Percentiles rank a stretch among this genome's conserved stretches.
phyloP scores from a whole-genome alignment of 2,329 filamentous ascomycete species.

The Monosporascus sp. region DNA sequence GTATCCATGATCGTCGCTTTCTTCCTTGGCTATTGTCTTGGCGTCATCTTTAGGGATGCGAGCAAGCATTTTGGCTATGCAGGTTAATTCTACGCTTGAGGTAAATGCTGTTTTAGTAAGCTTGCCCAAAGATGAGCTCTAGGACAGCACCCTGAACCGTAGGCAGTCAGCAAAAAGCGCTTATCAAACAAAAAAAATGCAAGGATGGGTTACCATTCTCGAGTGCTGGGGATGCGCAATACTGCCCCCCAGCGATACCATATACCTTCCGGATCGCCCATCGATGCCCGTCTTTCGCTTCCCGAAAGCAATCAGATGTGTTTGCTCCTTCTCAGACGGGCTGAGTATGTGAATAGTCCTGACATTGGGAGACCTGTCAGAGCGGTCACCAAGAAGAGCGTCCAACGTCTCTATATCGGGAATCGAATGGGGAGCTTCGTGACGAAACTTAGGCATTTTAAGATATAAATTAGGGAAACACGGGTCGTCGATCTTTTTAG shows the following conservation, averaged over 20 bases:
- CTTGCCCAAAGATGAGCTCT: not conserved
- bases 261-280: not conserved
- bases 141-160: not conserved
- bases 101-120: not conserved
- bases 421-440: not conserved
- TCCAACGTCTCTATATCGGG: not conserved
- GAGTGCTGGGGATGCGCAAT: not conserved
- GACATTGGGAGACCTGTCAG: not conserved
- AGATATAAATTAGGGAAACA: too few relatives aligned
- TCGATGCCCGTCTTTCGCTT: not conserved
- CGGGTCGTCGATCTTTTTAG: too few relatives aligned
- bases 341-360: not conserved
- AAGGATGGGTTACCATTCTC: not conserved
- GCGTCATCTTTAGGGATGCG: not conserved
- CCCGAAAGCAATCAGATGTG: not conserved
- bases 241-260: not conserved
- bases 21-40: not conserved
- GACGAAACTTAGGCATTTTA: not conserved
- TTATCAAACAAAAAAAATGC: not conserved
- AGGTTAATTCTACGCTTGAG: not conserved
- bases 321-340: not conserved
- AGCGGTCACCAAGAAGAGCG: not conserved
- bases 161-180: not conserved
- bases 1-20: not conserved
- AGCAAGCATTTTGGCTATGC: not conserved